Base-by-base conservation (phyloP, 805 yeast genomes). In the Candida methanosorbosa region DNA sequence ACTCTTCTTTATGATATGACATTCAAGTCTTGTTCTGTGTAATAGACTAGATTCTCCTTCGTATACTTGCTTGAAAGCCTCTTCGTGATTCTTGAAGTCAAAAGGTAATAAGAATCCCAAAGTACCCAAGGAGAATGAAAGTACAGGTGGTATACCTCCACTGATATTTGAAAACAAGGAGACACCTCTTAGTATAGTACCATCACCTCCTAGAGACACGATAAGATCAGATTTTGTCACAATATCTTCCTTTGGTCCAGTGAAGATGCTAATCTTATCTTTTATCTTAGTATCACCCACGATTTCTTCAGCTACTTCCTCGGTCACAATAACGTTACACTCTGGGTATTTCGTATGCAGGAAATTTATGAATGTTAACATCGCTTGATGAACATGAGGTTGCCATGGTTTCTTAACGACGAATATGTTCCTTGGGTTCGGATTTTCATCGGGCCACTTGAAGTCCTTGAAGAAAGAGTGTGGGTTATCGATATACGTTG, bases 171-270 rank as follows among this genome's bases (percentile, higher is more conserved):
- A 75, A 51, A 88, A 88, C 46, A 76, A 63, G 5, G 92, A 76
- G 0, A 86, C 90, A 0, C 90, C 95, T 36, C 88, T 71, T 29
- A 88, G 57, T 36, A 86, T 85, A 0, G 97, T 88, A 5, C 97
- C 97, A 56, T 88, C 97, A 15, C 97, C 97, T n/a, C 97, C 97
- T 27, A 88, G 57, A 0, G 95, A 82, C 8, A 88, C 87, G 26
- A 88, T 61, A 29, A 88, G 56, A 50, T 88, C 97, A 0, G 95
- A 73, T 45, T 77, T 82, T 9, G 63, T 46, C 2, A 75, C 68
- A 29, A 86, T 73, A 9, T 77, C 81, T 9, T 63, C 58, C 14
- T 56, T 56, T 4, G 70, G 46, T 0, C 94, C 92, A 0, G 88
- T 72, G 48, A 66, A 75, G 1, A 84, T 44, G 5, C 60, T 45